Conservation (phyloP, 345 rosid genomes). For the Erucastrum elatum region DNA sequence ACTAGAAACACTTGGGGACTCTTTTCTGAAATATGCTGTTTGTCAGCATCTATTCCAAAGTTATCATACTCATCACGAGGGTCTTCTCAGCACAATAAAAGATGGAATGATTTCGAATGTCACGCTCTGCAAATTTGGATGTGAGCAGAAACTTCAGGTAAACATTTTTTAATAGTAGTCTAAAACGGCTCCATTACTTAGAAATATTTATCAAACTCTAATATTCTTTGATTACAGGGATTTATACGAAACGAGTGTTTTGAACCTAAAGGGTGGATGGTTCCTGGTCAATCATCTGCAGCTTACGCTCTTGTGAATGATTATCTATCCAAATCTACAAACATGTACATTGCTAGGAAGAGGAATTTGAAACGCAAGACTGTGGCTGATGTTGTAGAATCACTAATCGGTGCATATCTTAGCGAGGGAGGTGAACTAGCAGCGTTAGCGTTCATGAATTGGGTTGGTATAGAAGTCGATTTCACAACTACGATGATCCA, state of each 20-base stretch:
- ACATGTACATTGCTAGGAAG: slow-evolving; percentile 46
- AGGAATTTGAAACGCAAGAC: slow-evolving; percentile 57
- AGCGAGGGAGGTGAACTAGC: slow-evolving; percentile 72
- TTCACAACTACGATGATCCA: slow-evolving; percentile 40
- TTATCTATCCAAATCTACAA: slow-evolving; percentile 36
- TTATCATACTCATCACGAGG: slow-evolving; percentile 60
- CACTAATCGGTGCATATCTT: slow-evolving; percentile 80
- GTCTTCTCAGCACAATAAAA: slow-evolving; percentile 72
- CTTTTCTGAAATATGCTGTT: slow-evolving; percentile 81
- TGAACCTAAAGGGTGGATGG: slow-evolving; percentile 70
- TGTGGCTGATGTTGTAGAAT: slow-evolving; percentile 87
- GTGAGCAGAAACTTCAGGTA: slow-evolving; percentile 74
- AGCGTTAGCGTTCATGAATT: slow-evolving; percentile 55
- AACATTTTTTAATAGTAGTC: slow-evolving; percentile 12
- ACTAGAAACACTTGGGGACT: slow-evolving; percentile 91
- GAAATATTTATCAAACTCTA: background rate
- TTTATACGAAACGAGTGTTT: slow-evolving; percentile 72
- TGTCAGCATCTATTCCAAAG: slow-evolving; percentile 71
- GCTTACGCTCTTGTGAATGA: slow-evolving; percentile 43
- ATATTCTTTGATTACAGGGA: slow-evolving; percentile 50
- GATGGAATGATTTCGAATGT: slow-evolving; percentile 64
- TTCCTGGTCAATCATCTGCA: slow-evolving; percentile 61
- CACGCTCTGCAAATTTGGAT: slow-evolving; percentile 71
- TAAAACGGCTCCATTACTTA: background rate
- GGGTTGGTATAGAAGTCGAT: slow-evolving; percentile 73